Evolutionary conservation across 306 rosid genomes (phyloP).

Genomic region (Glycyrrhiza uralensis): DNA sequence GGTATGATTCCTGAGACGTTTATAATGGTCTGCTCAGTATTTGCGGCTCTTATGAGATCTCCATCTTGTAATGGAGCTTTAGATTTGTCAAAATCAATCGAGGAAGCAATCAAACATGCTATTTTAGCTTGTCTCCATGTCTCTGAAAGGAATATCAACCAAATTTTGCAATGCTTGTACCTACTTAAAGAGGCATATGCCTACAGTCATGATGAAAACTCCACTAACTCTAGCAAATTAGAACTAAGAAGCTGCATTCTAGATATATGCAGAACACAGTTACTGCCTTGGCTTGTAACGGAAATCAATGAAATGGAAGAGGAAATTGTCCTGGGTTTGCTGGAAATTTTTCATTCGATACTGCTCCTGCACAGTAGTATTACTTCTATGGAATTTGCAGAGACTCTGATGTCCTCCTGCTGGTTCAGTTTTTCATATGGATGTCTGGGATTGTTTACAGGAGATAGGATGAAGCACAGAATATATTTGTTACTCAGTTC

Average conservation of each 20-base stretch:
- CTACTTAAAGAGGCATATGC: constrained; percentile 78
- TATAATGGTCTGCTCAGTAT: constrained; percentile 55
- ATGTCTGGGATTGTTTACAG: constrained; percentile 79
- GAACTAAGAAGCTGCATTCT: constrained; percentile 49
- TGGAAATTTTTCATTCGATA: constrained; percentile 73
- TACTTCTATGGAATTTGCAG: constrained; percentile 47
- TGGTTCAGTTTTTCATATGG: constrained; percentile 91
- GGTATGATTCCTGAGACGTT: constrained; percentile 78
- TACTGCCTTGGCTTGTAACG: constrained; percentile 75
- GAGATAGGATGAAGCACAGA: constrained; percentile 66
- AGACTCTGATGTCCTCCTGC: constrained; percentile 52
- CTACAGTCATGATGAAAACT: constrained; percentile 52
- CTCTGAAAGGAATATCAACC: constrained; percentile 47
- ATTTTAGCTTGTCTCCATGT: constrained; percentile 59
- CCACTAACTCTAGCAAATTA: constrained; percentile 28
- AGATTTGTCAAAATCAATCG: constrained; percentile 45
- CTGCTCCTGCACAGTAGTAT: constrained; percentile 51
- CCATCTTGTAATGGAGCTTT: constrained; percentile 54
- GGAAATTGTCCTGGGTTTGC: constrained; percentile 63
- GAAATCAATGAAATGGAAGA: constrained; percentile 67
- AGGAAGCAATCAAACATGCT: constrained; percentile 59
- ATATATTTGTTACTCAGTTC: constrained; percentile 75
- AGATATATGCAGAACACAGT: constrained; percentile 51
- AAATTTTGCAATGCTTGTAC: constrained; percentile 64
- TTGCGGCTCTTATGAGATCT: constrained; percentile 63